phyloP scores from a whole-genome alignment of 352 stramenopile genomes.

The Phytophthora pinifolia region DNA sequence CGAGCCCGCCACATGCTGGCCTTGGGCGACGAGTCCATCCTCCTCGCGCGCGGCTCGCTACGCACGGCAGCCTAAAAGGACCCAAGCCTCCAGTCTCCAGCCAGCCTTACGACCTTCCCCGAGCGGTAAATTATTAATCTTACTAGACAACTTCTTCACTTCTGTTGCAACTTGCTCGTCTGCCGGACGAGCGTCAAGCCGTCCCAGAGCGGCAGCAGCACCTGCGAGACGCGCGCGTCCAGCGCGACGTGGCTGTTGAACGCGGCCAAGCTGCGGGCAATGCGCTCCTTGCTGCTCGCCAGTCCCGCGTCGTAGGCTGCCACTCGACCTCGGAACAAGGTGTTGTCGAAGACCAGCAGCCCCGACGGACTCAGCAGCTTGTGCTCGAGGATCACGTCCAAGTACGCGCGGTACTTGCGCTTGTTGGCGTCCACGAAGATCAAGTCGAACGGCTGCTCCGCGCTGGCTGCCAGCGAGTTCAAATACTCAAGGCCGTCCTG shows the following conservation, averaged over 20 bases:
- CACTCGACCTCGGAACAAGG: constrained; percentile 92
- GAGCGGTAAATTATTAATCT: constrained; percentile 22
- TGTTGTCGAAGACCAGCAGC: constrained; percentile 93
- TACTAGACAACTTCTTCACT: constrained; percentile 3
- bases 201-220: constrained; percentile 91
- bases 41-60: constrained; percentile 16
- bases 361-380: constrained; percentile 71
- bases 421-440: constrained; percentile 97
- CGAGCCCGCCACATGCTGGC: constrained; percentile 27
- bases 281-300: constrained; percentile 48
- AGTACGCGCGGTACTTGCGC: constrained; percentile 86
- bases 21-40: constrained; percentile 30
- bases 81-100: not conserved
- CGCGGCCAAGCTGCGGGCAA: constrained; percentile 67
- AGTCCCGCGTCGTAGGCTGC: constrained; percentile 53
- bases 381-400: constrained; percentile 74
- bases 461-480: constrained; percentile 13
- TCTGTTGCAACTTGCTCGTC: not conserved
- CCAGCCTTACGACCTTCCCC: constrained; percentile 1
- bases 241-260: constrained; percentile 88
- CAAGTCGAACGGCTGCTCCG: constrained; percentile 78
- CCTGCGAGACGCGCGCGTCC: constrained; percentile 78
- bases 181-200: constrained; percentile 76
- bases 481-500: constrained; percentile 50
- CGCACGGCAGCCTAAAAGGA: constrained; percentile 11